Percentiles rank a stretch among this genome's conserved stretches.
Evolutionary conservation across 2,329 filamentous ascomycete genomes (phyloP).

Genomic region (Fusarium falciforme): DNA sequence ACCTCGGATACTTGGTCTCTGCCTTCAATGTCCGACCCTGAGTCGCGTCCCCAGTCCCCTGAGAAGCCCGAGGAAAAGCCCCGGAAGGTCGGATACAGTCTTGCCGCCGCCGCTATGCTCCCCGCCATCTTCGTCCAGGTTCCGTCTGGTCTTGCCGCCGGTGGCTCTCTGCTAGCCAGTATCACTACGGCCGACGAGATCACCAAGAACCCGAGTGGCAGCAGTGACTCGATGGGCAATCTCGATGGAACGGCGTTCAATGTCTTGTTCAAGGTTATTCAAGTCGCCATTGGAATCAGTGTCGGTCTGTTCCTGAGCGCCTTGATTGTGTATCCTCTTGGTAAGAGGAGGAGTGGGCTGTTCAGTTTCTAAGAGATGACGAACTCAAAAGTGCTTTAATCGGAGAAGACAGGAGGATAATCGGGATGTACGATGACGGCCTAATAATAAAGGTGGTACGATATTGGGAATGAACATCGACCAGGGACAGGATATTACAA

Average conservation of each 20-base stretch:
- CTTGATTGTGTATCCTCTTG: slow-evolving; percentile 65
- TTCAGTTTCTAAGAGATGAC: slow-evolving; percentile 60
- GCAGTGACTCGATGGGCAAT: slow-evolving; percentile 41
- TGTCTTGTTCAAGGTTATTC: slow-evolving; percentile 68
- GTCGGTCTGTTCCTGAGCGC: slow-evolving; percentile 69
- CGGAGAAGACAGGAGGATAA: not conserved
- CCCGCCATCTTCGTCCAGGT: slow-evolving; percentile 85
- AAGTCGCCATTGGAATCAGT: slow-evolving; percentile 72
- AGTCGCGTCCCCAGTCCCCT: slow-evolving; percentile 44
- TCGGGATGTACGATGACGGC: not conserved
- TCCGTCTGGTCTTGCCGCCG: slow-evolving; percentile 70
- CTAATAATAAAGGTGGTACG: not conserved
- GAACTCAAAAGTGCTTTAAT: not conserved
- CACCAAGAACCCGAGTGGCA: slow-evolving; percentile 55
- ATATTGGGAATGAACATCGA: not conserved
- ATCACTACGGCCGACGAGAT: slow-evolving; percentile 67
- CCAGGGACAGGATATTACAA: not conserved
- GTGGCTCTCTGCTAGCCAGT: slow-evolving; percentile 68
- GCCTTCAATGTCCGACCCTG: slow-evolving; percentile 47
- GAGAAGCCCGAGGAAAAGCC: slow-evolving; percentile 45
- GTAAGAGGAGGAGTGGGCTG: slow-evolving; percentile 68
- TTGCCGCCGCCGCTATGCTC: slow-evolving; percentile 86
- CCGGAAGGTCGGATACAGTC: slow-evolving; percentile 73
- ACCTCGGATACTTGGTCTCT: slow-evolving; percentile 47
- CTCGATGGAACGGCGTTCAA: slow-evolving; percentile 62